These are phyloP conservation scores for Lepiota subincarnata DNA, from an alignment of 768 basidiomycete species.

Conservation along the genomic window DNA sequence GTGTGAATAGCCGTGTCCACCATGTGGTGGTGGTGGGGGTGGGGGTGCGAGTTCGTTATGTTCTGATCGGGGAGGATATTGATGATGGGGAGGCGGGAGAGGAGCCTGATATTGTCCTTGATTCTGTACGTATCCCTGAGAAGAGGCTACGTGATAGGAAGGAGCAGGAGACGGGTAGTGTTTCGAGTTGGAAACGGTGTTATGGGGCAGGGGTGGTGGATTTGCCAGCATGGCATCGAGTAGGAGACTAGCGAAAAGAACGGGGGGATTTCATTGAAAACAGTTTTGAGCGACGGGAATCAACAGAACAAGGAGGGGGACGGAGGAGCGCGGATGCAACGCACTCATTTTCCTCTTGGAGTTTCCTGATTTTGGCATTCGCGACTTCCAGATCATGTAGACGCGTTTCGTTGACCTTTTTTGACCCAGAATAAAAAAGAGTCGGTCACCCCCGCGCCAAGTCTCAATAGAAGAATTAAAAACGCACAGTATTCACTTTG, in stretches of 20 bases:
- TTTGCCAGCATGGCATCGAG: constrained; percentile 11
- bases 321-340: background rate
- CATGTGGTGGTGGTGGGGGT: too few relatives aligned
- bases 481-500: constrained; percentile 4
- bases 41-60: background rate
- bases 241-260: constrained; percentile 4
- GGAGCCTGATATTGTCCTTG: background rate
- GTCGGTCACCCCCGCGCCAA: background rate
- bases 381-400: constrained; percentile 7
- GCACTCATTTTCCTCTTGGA: constrained; percentile 12
- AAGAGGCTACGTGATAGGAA: background rate
- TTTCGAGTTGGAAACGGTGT: background rate
- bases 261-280: background rate
- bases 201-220: background rate
- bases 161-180: background rate
- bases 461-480: background rate
- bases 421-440: background rate
- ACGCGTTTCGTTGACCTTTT: background rate
- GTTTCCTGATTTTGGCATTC: constrained; percentile 7
- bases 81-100: background rate
- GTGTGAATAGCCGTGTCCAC: background rate
- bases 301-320: too few relatives aligned
- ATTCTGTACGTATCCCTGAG: background rate
- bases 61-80: background rate
- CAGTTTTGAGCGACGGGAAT: too few relatives aligned